Base-by-base conservation (phyloP, 345 rosid genomes). In the Tarenaya hassleriana region DNA sequence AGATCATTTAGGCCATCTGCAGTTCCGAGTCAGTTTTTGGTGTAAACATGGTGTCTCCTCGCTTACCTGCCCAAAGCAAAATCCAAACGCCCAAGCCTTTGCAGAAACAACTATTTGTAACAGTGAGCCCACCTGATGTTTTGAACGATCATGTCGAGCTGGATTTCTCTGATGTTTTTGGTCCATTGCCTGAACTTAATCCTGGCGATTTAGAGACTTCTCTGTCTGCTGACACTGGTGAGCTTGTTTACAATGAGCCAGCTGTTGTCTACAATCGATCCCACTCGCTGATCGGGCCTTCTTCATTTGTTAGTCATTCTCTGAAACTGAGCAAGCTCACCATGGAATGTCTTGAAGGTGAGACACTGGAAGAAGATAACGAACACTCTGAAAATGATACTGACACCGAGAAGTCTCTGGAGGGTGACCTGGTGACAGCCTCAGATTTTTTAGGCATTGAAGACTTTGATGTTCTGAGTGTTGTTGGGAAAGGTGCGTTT, bases 401-500 rank as follows among this genome's bases (percentile, higher is more conserved):
- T 43, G 68, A 16, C 21, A 37, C 12, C 45, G 73, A 68, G 41
- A 62, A 50, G 44, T 20, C 42, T 61, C 41, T 34, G 16, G 64
- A 66, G 50, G 52, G 57, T 51, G 35, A 21, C 39, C 42, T 54
- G 63, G 70, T 41, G 16, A 60, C 46, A 27, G 50, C 57, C 19
- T 43, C 51, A 53, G 63, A 67, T 58, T 67, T 48, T 21, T 73
- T 92, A 27, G 84, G 84, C 41, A 76, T 85, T 68, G 95, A 85
- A 8, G 90, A 92, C 64, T 92, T 92, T 69, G 95, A 92, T 72
- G 71, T 75, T 66, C 41, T 92, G 75, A 92, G 79, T 56, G 82
- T 92, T 43, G 96, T 88, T 50, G 98, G 98, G 65, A 75, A 77
- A 70, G 98, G 98, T 70, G 90, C 95, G 50, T 92, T 92, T 76